Evolutionary conservation across 257 asterid genomes (phyloP).

Genomic region (Vinca minor): DNA sequence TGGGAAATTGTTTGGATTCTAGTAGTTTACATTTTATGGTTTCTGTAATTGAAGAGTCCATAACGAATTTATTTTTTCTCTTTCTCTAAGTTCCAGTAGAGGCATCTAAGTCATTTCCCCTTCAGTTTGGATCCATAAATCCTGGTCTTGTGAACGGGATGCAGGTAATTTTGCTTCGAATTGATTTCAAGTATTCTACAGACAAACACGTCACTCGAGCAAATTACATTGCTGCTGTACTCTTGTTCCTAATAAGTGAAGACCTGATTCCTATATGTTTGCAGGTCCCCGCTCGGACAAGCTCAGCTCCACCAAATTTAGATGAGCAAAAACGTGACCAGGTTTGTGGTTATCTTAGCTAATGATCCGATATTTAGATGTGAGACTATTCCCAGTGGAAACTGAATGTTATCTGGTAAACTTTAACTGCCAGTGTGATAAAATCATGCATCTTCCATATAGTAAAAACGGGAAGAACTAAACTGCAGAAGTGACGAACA

Average conservation of each 20-base stretch:
- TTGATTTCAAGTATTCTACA: no score
- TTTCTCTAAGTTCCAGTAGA: no score
- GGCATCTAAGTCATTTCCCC: no score
- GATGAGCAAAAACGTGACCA: constrained; percentile 87
- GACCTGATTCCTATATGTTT: constrained; percentile 12
- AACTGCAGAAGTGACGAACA: neutral
- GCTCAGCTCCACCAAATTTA: constrained; percentile 94
- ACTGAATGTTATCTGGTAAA: no score
- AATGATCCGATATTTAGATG: neutral
- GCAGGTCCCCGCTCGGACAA: constrained; percentile 88
- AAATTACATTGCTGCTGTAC: constrained; percentile 3
- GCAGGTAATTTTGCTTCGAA: no score
- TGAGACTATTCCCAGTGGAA: no score
- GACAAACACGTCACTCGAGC: neutral
- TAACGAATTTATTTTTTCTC: constrained; percentile 5
- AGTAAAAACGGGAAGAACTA: neutral
- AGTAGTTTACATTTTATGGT: neutral
- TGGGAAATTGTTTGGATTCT: neutral
- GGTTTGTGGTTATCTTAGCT: constrained; percentile 36
- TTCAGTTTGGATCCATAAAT: no score
- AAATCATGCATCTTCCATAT: neutral
- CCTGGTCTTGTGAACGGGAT: no score
- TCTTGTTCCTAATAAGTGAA: constrained; percentile 8
- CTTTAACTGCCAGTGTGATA: neutral
- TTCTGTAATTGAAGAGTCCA: constrained; percentile 12